Percentiles rank a stretch among this genome's conserved stretches.
These are phyloP conservation scores for Boletellus ananiceps DNA, from an alignment of 768 basidiomycete genomes.

Conservation along the genomic window DNA sequence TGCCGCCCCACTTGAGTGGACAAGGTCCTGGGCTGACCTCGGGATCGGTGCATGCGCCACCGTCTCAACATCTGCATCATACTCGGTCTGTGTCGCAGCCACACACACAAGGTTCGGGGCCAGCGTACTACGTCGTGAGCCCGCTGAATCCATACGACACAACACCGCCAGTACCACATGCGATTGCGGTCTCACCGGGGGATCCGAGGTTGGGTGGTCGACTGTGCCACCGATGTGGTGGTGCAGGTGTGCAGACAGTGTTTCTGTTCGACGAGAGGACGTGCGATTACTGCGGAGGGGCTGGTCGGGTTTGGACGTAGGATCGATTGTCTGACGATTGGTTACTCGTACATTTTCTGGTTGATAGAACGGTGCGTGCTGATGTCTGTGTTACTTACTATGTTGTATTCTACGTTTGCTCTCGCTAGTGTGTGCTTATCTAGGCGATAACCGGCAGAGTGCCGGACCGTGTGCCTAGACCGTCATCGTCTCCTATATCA, in stretches of 20 bases:
- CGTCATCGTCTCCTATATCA: too few species aligned
- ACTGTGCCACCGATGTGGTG: slow-evolving; percentile 62
- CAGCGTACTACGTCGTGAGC: slow-evolving; percentile 25
- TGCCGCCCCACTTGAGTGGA: slow-evolving; percentile 19
- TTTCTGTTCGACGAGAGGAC: slow-evolving; percentile 49
- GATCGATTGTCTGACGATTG: background rate
- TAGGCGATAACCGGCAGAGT: too few species aligned
- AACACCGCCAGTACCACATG: slow-evolving; percentile 34
- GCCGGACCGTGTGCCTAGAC: too few species aligned
- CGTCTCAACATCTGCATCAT: slow-evolving; percentile 11
- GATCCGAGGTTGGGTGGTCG: slow-evolving; percentile 68
- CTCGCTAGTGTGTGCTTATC: too few species aligned
- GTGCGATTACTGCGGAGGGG: slow-evolving; percentile 59
- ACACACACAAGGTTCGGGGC: background rate
- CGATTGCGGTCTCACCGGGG: slow-evolving; percentile 52
- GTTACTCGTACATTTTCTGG: background rate
- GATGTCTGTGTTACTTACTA: too few species aligned
- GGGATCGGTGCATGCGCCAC: background rate
- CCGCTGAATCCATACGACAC: slow-evolving; percentile 15
- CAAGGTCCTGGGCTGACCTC: background rate
- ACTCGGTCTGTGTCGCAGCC: slow-evolving; percentile 21
- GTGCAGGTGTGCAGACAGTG: slow-evolving; percentile 48
- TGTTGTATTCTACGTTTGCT: too few species aligned
- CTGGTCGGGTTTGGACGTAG: slow-evolving; percentile 50
- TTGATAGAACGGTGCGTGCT: too few species aligned